Percentiles rank a stretch among this genome's conserved stretches.
These are phyloP conservation scores for Amaranthus cruentus DNA, from an alignment of 148 eudicot genomes.

Conservation along the genomic window DNA sequence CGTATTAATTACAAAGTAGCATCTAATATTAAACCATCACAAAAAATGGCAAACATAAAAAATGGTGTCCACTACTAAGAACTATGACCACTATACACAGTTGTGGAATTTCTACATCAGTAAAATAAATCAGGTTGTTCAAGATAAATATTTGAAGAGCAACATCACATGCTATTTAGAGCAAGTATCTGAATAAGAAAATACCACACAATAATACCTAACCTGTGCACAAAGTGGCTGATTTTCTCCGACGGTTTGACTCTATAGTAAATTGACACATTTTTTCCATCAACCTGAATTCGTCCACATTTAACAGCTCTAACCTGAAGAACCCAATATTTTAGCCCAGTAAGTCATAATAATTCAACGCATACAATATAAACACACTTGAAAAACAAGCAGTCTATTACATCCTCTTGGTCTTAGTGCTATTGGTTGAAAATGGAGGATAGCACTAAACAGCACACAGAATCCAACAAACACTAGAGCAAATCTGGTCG, in stretches of 20 bases:
- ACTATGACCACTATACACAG: neutral
- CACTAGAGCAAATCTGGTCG: too few relatives aligned
- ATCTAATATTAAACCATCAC: neutral
- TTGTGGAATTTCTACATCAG: neutral
- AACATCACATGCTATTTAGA: neutral
- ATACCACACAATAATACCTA: neutral
- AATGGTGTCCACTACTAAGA: neutral
- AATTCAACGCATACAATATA: neutral
- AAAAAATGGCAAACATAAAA: neutral
- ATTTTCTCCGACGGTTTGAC: slow-evolving; percentile 79
- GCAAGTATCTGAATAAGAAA: slow-evolving; percentile 1
- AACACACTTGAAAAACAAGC: neutral
- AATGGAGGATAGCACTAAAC: too few relatives aligned
- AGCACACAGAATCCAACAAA: too few relatives aligned
- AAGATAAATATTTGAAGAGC: neutral
- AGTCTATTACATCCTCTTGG: too few relatives aligned
- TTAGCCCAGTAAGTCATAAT: slow-evolving; percentile 9
- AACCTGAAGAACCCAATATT: slow-evolving; percentile 43
- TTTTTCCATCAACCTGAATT: slow-evolving; percentile 87
- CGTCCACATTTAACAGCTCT: slow-evolving; percentile 89
- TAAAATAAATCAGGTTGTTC: neutral
- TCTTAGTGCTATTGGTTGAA: too few relatives aligned
- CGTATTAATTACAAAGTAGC: slow-evolving; percentile 28
- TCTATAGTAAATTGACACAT: slow-evolving; percentile 59
- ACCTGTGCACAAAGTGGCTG: slow-evolving; percentile 98